Evolutionary conservation across 2,329 filamentous ascomycete genomes (phyloP), one percentile per base, ranked within the genome.

Genomic region (Ambrosiella cleistominuta): DNA sequence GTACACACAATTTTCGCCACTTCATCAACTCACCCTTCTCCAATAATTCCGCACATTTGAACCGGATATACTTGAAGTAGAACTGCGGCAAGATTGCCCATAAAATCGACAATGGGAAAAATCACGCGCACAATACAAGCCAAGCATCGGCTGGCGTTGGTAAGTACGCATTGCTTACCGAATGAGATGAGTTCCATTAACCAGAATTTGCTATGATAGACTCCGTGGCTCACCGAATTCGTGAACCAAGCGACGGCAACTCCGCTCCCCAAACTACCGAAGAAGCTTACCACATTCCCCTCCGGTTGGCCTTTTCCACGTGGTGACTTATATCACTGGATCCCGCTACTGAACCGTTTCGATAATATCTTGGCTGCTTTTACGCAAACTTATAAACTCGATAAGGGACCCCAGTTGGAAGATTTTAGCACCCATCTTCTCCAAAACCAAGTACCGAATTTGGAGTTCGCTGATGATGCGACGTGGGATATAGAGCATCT

Each of bases 261-360:
- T 63, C 80, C 88, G 53, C 73, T 96, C 65, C 82, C 85, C 65
- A 80, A 86, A 68, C 77, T 98, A 63, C 87, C 88, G 64, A 74
- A 80, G 65, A 80, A 85, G 64, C 84, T 98, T 63, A 76, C 78
- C 65, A 80, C 78, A 58, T 97, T 97, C 68, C 89, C 91, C 60
- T 83, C 83, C 63, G 77, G 84, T 77, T 98, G 93, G 93, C 89
- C 90, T 1, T 95, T 97, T 66, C 91, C 91, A 44, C 82, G 91
- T 68, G 94, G 93, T 61, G 93, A 98, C 69, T 75, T 97, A 37
- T 97, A 97, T 68, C 91, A 98, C 75, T 98, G 94, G 94, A 96
- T 98, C 64, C 84, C 87, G 36, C 78, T 95, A 27, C 73, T 98
- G 61, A 95, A 98, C 70, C 84, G 89, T 60, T 97, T 98, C 70